Percentiles rank a stretch among this genome's conserved stretches.
Evolutionary conservation across 2,329 filamentous ascomycete genomes (phyloP).

Genomic region (Cryphonectria naterciae): DNA sequence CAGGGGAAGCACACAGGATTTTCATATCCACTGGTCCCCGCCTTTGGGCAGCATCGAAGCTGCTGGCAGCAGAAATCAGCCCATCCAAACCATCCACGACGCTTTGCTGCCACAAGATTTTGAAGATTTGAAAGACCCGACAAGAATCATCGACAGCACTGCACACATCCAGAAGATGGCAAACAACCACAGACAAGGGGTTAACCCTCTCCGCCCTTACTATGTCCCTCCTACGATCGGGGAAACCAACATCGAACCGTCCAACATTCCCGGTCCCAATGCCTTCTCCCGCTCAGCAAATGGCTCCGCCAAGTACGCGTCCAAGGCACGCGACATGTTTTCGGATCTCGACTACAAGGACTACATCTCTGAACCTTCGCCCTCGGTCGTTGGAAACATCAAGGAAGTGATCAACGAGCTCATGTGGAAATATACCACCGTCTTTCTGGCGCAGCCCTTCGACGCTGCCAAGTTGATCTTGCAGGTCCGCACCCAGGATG

Average conservation of each 20-base stretch:
- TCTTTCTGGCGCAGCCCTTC: constrained; percentile 91
- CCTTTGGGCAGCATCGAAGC: neutral
- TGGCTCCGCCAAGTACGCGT: constrained; percentile 52
- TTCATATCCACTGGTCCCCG: neutral
- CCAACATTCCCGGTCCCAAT: constrained; percentile 46
- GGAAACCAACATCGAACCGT: constrained; percentile 45
- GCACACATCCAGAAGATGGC: constrained; percentile 32
- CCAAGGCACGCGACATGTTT: constrained; percentile 81
- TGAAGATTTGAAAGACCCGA: constrained; percentile 38
- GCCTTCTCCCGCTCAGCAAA: constrained; percentile 45
- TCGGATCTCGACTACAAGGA: constrained; percentile 91
- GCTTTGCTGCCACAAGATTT: neutral
- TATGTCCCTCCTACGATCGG: constrained; percentile 66
- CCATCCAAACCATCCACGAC: constrained; percentile 18
- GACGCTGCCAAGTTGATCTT: constrained; percentile 95
- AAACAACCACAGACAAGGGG: constrained; percentile 50
- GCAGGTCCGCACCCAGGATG: constrained; percentile 70
- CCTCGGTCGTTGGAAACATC: constrained; percentile 73
- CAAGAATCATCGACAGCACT: constrained; percentile 31
- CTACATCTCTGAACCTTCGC: constrained; percentile 77
- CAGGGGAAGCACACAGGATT: neutral
- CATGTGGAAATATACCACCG: constrained; percentile 88
- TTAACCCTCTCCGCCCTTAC: constrained; percentile 71
- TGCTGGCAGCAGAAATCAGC: constrained; percentile 21
- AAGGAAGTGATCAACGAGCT: constrained; percentile 82